These are phyloP conservation scores for Lepidopterella palustris DNA, from an alignment of 495 filamentous ascomycete genomes.

Conservation along the genomic window DNA sequence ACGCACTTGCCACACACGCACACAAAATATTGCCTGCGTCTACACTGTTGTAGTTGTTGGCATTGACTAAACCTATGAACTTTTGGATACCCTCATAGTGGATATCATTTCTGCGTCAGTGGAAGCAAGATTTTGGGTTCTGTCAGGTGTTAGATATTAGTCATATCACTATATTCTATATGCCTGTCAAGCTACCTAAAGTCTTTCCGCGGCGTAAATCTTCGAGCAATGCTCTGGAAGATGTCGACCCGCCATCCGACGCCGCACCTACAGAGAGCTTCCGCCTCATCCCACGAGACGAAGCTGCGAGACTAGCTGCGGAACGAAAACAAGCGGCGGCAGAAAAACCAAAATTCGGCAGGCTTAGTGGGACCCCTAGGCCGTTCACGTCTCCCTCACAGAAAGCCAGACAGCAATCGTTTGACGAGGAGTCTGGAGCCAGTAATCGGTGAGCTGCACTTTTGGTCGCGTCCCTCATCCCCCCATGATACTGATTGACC, in stretches of 20 bases:
- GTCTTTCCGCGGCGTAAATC: constrained; percentile 28
- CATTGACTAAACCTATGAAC: background rate
- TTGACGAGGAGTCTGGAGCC: constrained; percentile 21
- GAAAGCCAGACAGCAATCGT: constrained; percentile 22
- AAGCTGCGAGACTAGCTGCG: background rate
- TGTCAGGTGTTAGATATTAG: background rate
- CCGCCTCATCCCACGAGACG: background rate
- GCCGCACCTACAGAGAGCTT: background rate
- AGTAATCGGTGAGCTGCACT: constrained; percentile 22
- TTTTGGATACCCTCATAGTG: background rate
- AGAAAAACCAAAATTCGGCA: constrained; percentile 15
- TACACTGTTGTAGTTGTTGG: background rate
- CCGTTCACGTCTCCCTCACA: constrained; percentile 11
- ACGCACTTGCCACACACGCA: background rate
- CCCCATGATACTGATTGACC: constrained; percentile 8
- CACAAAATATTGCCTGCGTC: background rate
- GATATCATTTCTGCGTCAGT: background rate
- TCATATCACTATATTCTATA: background rate
- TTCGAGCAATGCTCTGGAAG: constrained; percentile 27
- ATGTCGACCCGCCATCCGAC: background rate
- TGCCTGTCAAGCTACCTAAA: constrained; percentile 9
- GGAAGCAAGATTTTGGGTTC: background rate
- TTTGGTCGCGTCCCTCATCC: background rate
- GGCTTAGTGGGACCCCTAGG: constrained; percentile 5
- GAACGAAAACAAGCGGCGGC: constrained; percentile 8